Evolutionary conservation across 352 stramenopile species (phyloP), one percentile per base, ranked within the genome.

Genomic region (Aphanomyces euteiches): DNA sequence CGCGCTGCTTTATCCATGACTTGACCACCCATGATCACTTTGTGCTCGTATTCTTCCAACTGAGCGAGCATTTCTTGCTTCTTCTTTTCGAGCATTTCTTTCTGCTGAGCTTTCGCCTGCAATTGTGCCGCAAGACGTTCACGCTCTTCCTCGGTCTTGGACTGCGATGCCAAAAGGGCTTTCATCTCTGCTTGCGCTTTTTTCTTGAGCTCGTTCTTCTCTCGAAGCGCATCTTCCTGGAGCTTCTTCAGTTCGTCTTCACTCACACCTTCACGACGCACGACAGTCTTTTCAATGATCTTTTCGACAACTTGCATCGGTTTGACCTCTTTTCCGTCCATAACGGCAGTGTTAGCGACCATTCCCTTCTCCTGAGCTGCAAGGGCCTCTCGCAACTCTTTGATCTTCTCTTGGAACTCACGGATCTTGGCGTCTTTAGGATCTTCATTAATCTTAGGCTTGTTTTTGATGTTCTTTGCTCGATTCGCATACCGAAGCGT

Each of bases 401-500:
- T 81, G 61, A 88, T 88, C 56, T 88, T 84, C 58, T 86, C 79
- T 57, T 84, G 79, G 43, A 84, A 86, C 66, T 86, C 79, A 5
- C 79, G 78, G 59, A 86, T 83, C 53, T 84, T 84, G 39, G 78
- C 78, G 38, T 84, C 84, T 57, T 90, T 90, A 6, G 87, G 89
- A 64, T 98, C 94, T 12, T 96, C 85, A 78, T 98, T 98, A 64
- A 95, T 88, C 36, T 90, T 95, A 3, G 92, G 90, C 45, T 94
- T 92, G 81, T 98, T 98, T 66, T 96, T 95, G 67, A 98, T 98
- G 75, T 97, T 97, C 65, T 96, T 86, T 47, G 95, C 93, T 12
- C 93, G 86, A 65, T 97, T 96, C 3, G 93, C 95, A 73, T 98
- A 98, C 28, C 92, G 88, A 38, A 98, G 71, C n/a, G 95, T 98